phyloP scores from a whole-genome alignment of 2,329 filamentous ascomycete genomes.

The Alternaria sp. region DNA sequence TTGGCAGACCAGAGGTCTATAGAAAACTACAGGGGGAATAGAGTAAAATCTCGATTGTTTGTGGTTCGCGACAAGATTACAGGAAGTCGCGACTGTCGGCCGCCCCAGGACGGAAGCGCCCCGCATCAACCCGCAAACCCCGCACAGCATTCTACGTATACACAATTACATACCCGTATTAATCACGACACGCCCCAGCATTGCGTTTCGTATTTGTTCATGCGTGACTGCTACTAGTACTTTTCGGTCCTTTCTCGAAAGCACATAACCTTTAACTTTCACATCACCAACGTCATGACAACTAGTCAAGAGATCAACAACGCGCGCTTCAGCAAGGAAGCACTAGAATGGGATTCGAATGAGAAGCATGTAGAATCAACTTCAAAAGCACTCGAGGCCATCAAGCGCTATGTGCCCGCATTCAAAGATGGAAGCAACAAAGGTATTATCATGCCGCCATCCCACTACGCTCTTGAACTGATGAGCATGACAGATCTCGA shows the following conservation, averaged over 20 bases:
- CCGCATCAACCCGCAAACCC: neutral
- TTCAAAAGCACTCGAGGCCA: conserved; percentile 53
- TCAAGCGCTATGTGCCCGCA: conserved; percentile 50
- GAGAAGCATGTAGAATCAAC: conserved; percentile 56
- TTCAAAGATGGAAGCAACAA: conserved; percentile 38
- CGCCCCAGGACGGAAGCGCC: neutral
- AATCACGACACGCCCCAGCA: neutral
- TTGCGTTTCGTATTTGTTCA: neutral
- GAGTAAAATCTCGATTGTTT: too few relatives aligned
- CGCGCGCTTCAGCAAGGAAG: conserved; percentile 62
- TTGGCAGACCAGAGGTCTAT: neutral
- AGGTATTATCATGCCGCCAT: conserved; percentile 13
- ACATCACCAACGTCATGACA: neutral
- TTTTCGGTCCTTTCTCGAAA: neutral
- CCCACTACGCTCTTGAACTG: neutral
- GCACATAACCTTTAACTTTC: neutral
- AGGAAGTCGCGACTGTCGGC: neutral
- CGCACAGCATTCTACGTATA: neutral
- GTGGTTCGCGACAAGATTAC: neutral
- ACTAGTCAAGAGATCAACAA: conserved; percentile 42
- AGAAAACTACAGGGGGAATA: neutral
- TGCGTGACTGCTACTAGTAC: neutral
- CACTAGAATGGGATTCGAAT: conserved; percentile 62
- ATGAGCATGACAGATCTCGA: conserved; percentile 40
- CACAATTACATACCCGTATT: neutral